phyloP scores from a whole-genome alignment of 192 early-diverging fungal species.

The Physocladia obscura region DNA sequence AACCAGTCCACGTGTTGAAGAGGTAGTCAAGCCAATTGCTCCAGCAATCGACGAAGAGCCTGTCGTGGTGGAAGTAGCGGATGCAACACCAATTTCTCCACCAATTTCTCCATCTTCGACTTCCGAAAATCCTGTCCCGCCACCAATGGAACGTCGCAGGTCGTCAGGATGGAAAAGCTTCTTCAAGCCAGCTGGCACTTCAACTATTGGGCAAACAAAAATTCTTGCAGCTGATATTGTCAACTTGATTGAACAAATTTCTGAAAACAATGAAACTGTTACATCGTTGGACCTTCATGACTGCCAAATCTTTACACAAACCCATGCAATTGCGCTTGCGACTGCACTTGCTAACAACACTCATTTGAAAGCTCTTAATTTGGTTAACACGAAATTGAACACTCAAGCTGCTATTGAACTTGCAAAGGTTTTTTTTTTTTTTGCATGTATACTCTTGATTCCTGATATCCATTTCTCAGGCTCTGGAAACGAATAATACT shows the following conservation, averaged over 20 bases:
- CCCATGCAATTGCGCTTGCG: constrained; percentile 13
- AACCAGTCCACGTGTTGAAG: too few relatives aligned
- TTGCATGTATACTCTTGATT: neutral
- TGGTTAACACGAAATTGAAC: constrained; percentile 27
- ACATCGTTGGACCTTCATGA: constrained; percentile 21
- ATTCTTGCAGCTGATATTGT: neutral
- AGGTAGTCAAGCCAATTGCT: neutral
- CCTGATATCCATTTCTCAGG: neutral
- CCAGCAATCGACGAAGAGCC: neutral
- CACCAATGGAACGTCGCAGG: constrained; percentile 11
- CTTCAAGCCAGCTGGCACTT: neutral
- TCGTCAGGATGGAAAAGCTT: constrained; percentile 2
- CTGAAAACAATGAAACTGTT: neutral
- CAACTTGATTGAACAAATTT: neutral
- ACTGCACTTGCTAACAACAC: constrained; percentile 26
- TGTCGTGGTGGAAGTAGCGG: neutral
- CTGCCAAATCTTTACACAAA: constrained; percentile 18
- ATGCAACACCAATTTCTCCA: neutral
- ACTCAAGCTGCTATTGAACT: constrained; percentile 26
- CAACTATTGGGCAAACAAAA: neutral
- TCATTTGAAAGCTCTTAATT: constrained; percentile 6
- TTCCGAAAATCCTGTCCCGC: neutral
- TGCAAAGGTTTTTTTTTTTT: neutral
- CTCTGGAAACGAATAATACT: constrained; percentile 6
- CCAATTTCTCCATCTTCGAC: neutral